These are phyloP conservation scores for Sophora flavescens DNA, from an alignment of 306 rosid genomes.

Conservation along the genomic window DNA sequence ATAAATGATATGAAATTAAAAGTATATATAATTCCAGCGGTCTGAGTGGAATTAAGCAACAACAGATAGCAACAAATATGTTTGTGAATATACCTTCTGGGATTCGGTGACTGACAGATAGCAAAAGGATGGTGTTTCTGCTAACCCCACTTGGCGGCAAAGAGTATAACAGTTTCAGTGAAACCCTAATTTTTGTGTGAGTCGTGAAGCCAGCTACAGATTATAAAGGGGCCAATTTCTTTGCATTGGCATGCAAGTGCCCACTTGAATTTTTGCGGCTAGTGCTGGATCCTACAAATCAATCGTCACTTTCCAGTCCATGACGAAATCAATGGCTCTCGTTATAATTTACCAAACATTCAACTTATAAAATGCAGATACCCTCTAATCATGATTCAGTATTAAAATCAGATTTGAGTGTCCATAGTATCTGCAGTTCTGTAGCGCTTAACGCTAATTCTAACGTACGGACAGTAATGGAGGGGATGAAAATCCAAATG, in stretches of 20 bases:
- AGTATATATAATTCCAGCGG: too few species aligned
- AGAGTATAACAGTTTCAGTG: too few species aligned
- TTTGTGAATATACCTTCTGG: too few species aligned
- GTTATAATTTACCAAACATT: background rate
- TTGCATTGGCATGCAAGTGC: constrained; percentile 11
- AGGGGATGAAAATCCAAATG: constrained; percentile 1
- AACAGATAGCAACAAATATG: too few species aligned
- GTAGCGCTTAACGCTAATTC: background rate
- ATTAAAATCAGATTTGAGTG: background rate
- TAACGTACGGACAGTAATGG: background rate
- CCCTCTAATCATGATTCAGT: background rate
- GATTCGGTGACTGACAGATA: too few species aligned
- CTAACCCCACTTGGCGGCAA: too few species aligned
- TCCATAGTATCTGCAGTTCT: background rate
- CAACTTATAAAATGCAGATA: constrained; percentile 24
- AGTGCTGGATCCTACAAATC: constrained; percentile 34
- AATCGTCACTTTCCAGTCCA: constrained; percentile 35
- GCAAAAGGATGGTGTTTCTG: too few species aligned
- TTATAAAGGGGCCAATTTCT: too few species aligned
- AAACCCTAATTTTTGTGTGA: too few species aligned
- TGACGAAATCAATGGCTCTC: constrained; percentile 21
- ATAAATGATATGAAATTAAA: too few species aligned
- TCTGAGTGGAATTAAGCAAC: too few species aligned
- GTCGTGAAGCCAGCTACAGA: too few species aligned
- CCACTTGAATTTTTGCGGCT: constrained; percentile 56